Conservation (phyloP, 768 basidiomycete species). For the Botryobasidium botryosum region DNA sequence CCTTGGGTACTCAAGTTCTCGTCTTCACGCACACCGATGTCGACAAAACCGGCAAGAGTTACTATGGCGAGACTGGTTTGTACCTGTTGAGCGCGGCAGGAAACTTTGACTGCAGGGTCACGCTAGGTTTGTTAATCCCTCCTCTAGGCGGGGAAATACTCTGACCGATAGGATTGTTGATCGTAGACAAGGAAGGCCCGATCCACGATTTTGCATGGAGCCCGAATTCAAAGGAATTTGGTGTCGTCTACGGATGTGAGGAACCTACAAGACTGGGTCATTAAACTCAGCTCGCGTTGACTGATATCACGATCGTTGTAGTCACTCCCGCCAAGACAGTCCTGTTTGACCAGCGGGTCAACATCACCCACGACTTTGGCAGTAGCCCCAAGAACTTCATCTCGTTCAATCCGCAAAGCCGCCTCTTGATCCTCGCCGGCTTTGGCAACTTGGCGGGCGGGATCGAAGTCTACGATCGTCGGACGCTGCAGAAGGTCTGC, state of each 20-base stretch:
- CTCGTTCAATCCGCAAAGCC: constrained; percentile 85
- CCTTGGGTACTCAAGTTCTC: constrained; percentile 78
- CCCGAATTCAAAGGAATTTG: constrained; percentile 92
- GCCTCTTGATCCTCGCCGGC: constrained; percentile 74
- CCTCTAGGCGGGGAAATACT: not conserved
- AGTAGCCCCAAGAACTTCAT: constrained; percentile 81
- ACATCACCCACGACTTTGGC: constrained; percentile 80
- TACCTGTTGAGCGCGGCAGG: constrained; percentile 86
- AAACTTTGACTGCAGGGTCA: constrained; percentile 81
- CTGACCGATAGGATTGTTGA: constrained; percentile 2
- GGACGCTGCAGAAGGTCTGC: constrained; percentile 61
- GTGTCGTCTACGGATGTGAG: constrained; percentile 92
- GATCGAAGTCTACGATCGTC: constrained; percentile 81
- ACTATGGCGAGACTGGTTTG: constrained; percentile 94
- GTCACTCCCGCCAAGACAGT: constrained; percentile 92
- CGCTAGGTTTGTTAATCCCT: constrained; percentile 20
- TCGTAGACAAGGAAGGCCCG: constrained; percentile 87
- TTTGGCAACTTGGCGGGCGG: constrained; percentile 96
- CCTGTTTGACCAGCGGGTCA: constrained; percentile 82
- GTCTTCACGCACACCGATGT: constrained; percentile 92
- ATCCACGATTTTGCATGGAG: constrained; percentile 96
- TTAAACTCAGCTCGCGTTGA: too few species aligned
- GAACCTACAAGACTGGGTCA: too few species aligned
- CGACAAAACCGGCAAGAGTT: constrained; percentile 91
- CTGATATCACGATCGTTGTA: constrained; percentile 19